Conservation (phyloP, 2,329 filamentous ascomycete genomes). For the Calonectria leucothoes region DNA sequence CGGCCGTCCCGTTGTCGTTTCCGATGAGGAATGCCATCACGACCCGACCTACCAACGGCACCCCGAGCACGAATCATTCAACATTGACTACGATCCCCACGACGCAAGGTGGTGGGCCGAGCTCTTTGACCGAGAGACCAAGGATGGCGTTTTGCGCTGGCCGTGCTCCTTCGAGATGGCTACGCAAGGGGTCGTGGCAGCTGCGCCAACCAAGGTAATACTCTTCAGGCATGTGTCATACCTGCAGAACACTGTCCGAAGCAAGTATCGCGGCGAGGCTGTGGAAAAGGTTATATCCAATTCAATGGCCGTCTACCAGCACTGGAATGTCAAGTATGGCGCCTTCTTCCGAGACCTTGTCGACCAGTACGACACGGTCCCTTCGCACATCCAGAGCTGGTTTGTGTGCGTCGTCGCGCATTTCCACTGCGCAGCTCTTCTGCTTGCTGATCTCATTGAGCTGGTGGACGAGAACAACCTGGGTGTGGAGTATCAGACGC, state of each 20-base stretch:
- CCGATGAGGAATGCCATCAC: constrained; percentile 54
- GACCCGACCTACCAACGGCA: constrained; percentile 43
- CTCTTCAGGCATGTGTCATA: constrained; percentile 67
- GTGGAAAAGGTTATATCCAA: constrained; percentile 62
- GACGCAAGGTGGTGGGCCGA: constrained; percentile 48
- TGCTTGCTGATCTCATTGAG: constrained; percentile 66
- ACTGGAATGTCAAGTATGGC: constrained; percentile 65
- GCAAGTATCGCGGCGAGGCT: constrained; percentile 47
- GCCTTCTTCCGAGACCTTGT: constrained; percentile 65
- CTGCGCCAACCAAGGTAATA: constrained; percentile 69
- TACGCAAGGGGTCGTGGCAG: constrained; percentile 59
- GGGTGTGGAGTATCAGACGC: constrained; percentile 40
- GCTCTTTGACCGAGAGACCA: constrained; percentile 48
- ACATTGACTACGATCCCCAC: constrained; percentile 33
- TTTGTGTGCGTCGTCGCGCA: constrained; percentile 68
- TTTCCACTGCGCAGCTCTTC: constrained; percentile 67
- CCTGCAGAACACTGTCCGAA: constrained; percentile 64
- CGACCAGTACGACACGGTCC: constrained; percentile 60
- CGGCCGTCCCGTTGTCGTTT: constrained; percentile 48
- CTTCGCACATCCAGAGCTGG: constrained; percentile 68
- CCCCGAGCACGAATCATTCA: constrained; percentile 31
- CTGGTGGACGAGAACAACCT: constrained; percentile 56
- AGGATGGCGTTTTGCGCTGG: constrained; percentile 53
- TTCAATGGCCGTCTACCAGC: constrained; percentile 61
- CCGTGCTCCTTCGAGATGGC: constrained; percentile 67